Evolutionary conservation across 2,329 filamentous ascomycete species (phyloP).

Genomic region (Cladosporium sp.): DNA sequence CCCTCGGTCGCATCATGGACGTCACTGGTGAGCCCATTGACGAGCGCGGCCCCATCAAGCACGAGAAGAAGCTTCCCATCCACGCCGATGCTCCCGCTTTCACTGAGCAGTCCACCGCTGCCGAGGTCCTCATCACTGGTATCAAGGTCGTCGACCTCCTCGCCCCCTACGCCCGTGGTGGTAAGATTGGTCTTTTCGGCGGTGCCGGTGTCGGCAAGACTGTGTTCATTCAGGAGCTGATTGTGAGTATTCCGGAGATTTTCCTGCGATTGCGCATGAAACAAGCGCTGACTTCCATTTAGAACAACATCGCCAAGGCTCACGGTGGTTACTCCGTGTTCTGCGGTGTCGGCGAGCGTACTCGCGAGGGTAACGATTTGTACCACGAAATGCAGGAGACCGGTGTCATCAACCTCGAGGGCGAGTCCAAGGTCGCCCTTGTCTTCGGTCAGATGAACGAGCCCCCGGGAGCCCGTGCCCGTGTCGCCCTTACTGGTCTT

Average conservation of each 20-base stretch:
- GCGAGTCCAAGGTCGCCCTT: conserved; percentile 98
- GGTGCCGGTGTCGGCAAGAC: conserved; percentile 99
- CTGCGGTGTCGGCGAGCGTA: conserved; percentile 99
- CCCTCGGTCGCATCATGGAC: conserved; percentile 99
- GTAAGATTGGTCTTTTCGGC: conserved; percentile 99
- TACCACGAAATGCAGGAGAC: conserved; percentile 99
- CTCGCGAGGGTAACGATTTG: conserved; percentile 99
- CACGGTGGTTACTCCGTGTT: conserved; percentile 99
- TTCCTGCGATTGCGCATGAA: background rate
- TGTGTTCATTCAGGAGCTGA: conserved; percentile 99
- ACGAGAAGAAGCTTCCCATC: conserved; percentile 81
- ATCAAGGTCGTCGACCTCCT: conserved; percentile 99
- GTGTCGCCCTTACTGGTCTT: conserved; percentile 92
- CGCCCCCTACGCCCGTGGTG: conserved; percentile 99
- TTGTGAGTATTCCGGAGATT: conserved; percentile 57
- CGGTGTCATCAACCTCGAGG: conserved; percentile 97
- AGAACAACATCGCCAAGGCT: conserved; percentile 99
- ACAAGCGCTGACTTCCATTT: conserved; percentile 16
- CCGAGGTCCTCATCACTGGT: conserved; percentile 96
- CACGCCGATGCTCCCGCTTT: conserved; percentile 93
- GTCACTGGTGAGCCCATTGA: conserved; percentile 99
- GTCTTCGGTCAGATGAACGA: conserved; percentile 99
- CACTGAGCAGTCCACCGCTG: conserved; percentile 91
- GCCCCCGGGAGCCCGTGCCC: conserved; percentile 97
- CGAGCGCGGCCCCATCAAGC: conserved; percentile 97